Conservation (phyloP, 169 alveolate genomes). For the Eimeria praecox region DNA sequence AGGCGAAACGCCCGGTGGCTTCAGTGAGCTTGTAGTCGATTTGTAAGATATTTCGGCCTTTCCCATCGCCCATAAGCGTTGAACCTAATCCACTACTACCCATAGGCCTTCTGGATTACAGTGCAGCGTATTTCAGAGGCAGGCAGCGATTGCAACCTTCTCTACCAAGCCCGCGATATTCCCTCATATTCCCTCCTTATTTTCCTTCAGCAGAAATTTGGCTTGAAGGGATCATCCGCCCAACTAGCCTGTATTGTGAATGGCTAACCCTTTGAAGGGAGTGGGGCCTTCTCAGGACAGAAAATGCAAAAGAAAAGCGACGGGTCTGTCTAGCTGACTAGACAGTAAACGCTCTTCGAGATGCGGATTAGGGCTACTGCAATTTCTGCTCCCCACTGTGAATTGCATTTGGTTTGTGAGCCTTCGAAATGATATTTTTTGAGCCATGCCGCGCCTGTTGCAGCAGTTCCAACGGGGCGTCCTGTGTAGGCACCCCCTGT, state of each 20-base stretch:
- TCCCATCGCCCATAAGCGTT: neutral
- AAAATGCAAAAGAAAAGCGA: neutral
- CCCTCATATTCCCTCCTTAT: neutral
- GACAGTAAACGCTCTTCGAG: neutral
- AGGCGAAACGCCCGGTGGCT: neutral
- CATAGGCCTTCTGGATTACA: neutral
- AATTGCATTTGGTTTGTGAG: neutral
- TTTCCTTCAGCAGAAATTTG: neutral
- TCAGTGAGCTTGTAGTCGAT: neutral
- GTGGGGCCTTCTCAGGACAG: neutral
- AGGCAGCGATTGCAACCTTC: neutral
- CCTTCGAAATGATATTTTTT: neutral
- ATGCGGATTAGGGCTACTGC: neutral
- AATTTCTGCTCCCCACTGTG: neutral
- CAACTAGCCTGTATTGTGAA: neutral
- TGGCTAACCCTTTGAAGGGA: neutral
- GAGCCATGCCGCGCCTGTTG: conserved; percentile 10
- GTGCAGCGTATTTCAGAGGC: neutral
- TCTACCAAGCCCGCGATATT: neutral
- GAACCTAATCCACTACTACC: neutral
- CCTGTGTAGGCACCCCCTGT: neutral
- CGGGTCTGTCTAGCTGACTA: neutral
- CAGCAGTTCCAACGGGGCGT: neutral
- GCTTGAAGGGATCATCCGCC: neutral
- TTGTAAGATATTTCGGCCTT: neutral